Evolutionary conservation across 352 stramenopile genomes (phyloP), one percentile per base, ranked within the genome.

Genomic region (Albugo candida): DNA sequence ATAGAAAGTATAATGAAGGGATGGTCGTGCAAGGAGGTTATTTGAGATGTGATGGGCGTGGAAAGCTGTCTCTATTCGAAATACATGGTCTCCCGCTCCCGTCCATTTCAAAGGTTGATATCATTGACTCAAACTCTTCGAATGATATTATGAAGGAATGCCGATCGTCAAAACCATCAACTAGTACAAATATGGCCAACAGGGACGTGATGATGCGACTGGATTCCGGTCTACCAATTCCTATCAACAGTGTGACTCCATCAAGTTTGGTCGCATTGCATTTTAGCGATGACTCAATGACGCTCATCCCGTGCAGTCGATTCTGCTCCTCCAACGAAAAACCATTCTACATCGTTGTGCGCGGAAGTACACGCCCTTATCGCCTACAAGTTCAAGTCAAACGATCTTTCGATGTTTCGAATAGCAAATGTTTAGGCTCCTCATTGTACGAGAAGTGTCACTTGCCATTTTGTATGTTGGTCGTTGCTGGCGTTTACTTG

Each of bases 31-130:
- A 74, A 48, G 76, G 76, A 11, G 70, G 70, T 1, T 85, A 70
- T 47, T 57, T 89, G 45, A 59, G 77, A 4, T 89, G 77, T 49
- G 73, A 89, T 39, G 77, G 77, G 24, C 65, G 69, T 16, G 77
- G 73, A 4, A 84, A 83, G 46, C 64, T 68, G 0, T 73, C 86
- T 35, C 42, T 72, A 44, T 81, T 89, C 19, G 67, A 86, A 47
- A 59, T 86, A 45, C 73, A 89, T 46, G 71, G 71, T 2, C 55
- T 51, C 6, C 60, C 75, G 13, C 47, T 83, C 12, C 65, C 73
- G 3, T 57, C 50, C 8, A 66, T 86, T 35, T 45, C 60, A 40
- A 63, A 58, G 13, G 74, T 85, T 41, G 63, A 81, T 41, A 54
- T 82, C 13, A 63, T 52, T 31, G 24, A 31, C 24, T 31, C 24